Conservation (phyloP, 768 basidiomycete genomes). For the Termitomyces sp. region DNA sequence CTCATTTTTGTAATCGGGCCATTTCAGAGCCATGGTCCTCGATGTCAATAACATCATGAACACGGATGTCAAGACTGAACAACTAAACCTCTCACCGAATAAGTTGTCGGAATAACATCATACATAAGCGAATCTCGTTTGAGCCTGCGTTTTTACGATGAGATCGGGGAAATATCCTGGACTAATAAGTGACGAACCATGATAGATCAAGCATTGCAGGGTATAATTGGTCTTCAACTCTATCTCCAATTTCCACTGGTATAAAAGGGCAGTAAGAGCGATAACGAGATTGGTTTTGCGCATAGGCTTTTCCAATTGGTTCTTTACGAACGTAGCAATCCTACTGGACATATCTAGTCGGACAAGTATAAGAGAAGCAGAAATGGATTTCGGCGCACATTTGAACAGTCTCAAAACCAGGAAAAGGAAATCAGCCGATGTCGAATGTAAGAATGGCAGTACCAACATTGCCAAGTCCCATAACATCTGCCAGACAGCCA, state of each 20-base stretch:
- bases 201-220: slow-evolving; percentile 55
- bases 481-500: slow-evolving; percentile 47
- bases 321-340: slow-evolving; percentile 56
- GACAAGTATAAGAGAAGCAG: neutral
- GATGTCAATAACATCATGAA: neutral
- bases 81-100: slow-evolving; percentile 25
- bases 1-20: slow-evolving; percentile 49
- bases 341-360: slow-evolving; percentile 19
- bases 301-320: slow-evolving; percentile 40
- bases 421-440: neutral
- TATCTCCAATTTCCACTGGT: slow-evolving; percentile 62
- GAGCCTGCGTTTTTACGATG: slow-evolving; percentile 25
- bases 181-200: slow-evolving; percentile 31
- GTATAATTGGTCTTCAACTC: slow-evolving; percentile 48
- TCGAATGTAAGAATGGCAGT: neutral
- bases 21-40: slow-evolving; percentile 54
- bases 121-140: slow-evolving; percentile 45
- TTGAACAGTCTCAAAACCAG: slow-evolving; percentile 36
- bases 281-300: slow-evolving; percentile 66
- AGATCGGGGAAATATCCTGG: neutral
- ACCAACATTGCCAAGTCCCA: slow-evolving; percentile 57
- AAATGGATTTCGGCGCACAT: slow-evolving; percentile 25
- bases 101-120: slow-evolving; percentile 62
- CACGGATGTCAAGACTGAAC: neutral
- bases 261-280: slow-evolving; percentile 58